Evolutionary conservation across 768 basidiomycete genomes (phyloP).

Genomic region (Amanita thiersii): DNA sequence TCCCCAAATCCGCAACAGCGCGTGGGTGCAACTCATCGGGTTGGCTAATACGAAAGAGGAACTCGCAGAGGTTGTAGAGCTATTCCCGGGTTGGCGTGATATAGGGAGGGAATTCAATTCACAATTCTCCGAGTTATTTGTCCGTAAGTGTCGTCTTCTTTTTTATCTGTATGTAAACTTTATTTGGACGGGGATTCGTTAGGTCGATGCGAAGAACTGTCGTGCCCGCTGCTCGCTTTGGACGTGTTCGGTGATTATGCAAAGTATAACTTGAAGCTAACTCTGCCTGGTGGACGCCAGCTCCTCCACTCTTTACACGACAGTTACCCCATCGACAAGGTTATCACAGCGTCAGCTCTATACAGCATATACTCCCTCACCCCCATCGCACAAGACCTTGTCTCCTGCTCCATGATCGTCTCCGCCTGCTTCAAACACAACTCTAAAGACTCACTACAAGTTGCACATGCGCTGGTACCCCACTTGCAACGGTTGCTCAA

Average conservation of each 20-base stretch:
- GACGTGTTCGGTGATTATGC: constrained; percentile 54
- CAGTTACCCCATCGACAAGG: constrained; percentile 35
- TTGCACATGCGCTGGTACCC: constrained; percentile 35
- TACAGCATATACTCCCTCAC: constrained; percentile 48
- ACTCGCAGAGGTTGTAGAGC: constrained; percentile 33
- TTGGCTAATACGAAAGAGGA: constrained; percentile 43
- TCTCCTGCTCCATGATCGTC: constrained; percentile 48
- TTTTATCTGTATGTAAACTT: not conserved
- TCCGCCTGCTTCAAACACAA: constrained; percentile 44
- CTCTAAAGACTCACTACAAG: constrained; percentile 25
- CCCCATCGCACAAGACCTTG: constrained; percentile 44
- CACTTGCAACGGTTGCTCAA: constrained; percentile 26
- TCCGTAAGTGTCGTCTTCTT: constrained; percentile 33
- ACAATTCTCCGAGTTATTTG: constrained; percentile 38
- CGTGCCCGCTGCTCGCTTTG: constrained; percentile 47
- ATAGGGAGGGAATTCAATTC: constrained; percentile 29
- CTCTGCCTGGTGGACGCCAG: constrained; percentile 41
- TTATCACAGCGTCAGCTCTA: constrained; percentile 44
- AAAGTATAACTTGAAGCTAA: constrained; percentile 50
- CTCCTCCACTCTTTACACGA: constrained; percentile 50
- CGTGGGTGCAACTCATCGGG: constrained; percentile 44
- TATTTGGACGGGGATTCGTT: not conserved
- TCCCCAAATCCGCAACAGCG: constrained; percentile 31
- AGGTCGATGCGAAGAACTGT: constrained; percentile 59
- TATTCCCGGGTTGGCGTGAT: constrained; percentile 45